Base-by-base conservation (phyloP, 2,329 filamentous ascomycete genomes). In the Ceratocystis albifundus region DNA sequence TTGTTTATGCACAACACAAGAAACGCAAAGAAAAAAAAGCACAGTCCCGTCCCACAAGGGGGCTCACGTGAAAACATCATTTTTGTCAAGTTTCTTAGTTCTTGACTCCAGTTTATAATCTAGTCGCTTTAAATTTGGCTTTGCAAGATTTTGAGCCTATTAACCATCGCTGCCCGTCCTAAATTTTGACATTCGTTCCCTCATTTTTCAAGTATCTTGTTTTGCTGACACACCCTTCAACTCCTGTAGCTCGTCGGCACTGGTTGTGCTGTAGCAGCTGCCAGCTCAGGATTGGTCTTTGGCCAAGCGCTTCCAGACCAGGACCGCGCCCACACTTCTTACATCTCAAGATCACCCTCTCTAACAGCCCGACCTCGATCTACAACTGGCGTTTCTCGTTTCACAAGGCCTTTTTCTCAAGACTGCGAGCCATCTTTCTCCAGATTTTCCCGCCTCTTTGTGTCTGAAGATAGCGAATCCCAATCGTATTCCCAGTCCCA, bases 211-310 rank as follows among this genome's bases (percentile, higher is more conserved):
- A 36, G 30, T n/a, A 20, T 55, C 17, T 53, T 2, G 20, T 12
- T 63, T 50, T 20, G 15, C 44, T 22, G 44, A 63, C 63, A 6
- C 22, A 20, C n/a, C 28, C 17, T 32, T 22, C 59, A 41, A 46
- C 57, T 69, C 66, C 69, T 65, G 62, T 71, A 85, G 83, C 82
- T 85, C 71, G 80, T 84, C 75, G 83, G 82, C 74, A 80, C 82
- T 71, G 81, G 83, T 74, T 82, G 82, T 75, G 82, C 81, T 70
- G 80, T 84, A 73, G 83, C 82, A 75, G 82, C 82, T 72, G 82
- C 82, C 71, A 78, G 82, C 74, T 79, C 78, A 71, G 82, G 83
- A 71, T 75, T 85, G 69, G 81, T 82, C 70, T 84, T 85, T 74
- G 82, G 81, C 70, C 81, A 84, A 73, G 75, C 79, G 48, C 46